phyloP scores from a whole-genome alignment of 2,329 filamentous ascomycete species.

The Colletotrichum tabaci region DNA sequence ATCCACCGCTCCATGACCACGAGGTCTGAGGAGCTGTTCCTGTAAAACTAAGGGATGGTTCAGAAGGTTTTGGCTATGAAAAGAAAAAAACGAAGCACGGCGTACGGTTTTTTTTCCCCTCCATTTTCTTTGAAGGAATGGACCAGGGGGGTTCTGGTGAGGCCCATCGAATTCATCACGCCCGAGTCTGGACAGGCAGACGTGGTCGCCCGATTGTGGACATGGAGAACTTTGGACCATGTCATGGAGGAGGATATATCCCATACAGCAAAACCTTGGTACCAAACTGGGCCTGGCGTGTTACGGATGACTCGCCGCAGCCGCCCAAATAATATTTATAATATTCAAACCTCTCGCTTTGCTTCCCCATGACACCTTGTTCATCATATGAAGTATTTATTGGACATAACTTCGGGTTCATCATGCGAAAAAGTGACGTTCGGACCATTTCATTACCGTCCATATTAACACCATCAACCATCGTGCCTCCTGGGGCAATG shows the following conservation, averaged over 20 bases:
- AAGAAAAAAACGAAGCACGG: not conserved
- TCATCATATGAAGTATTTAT: not conserved
- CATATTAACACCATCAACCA: slow-evolving; percentile 4
- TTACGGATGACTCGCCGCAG: not conserved
- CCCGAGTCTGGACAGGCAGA: not conserved
- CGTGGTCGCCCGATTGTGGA: not conserved
- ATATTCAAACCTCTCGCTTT: not conserved
- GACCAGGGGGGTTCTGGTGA: not conserved
- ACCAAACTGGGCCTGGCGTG: not conserved
- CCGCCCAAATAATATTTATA: slow-evolving; percentile 19
- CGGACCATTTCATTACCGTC: not conserved
- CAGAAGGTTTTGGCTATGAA: not conserved
- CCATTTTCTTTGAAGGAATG: not conserved
- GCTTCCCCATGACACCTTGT: not conserved
- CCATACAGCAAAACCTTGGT: slow-evolving; percentile 12
- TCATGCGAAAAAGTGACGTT: not conserved
- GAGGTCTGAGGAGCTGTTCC: slow-evolving; percentile 59
- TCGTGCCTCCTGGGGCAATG: not conserved
- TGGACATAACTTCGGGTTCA: not conserved
- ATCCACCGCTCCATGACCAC: slow-evolving; percentile 56
- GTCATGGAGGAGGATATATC: slow-evolving; percentile 38
- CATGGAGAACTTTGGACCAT: slow-evolving; percentile 10
- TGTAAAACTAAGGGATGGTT: slow-evolving; percentile 35
- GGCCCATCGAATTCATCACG: not conserved
- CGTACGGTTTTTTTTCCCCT: slow-evolving; percentile 14